A percentile compares a stretch with the other conserved stretches of the same genome.
phyloP scores from a whole-genome alignment of 352 stramenopile genomes.

The Peronospora destructor region DNA sequence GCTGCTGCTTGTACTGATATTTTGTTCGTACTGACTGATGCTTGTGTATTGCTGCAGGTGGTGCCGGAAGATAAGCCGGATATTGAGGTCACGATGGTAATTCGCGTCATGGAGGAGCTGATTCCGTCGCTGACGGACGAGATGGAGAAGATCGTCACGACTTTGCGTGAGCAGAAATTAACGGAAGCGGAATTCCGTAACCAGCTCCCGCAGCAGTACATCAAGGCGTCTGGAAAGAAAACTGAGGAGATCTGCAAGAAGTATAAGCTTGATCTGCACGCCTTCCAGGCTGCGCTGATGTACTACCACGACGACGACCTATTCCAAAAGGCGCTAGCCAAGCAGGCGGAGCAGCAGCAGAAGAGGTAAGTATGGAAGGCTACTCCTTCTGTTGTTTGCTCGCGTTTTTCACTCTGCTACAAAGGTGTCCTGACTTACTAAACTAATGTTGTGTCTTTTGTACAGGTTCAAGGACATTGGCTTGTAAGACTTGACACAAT shows the following conservation, averaged over 20 bases:
- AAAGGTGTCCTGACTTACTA: conserved; percentile 13
- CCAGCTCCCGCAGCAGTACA: conserved; percentile 57
- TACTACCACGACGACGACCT: conserved; percentile 69
- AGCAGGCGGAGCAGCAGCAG: conserved; percentile 58
- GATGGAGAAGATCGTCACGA: conserved; percentile 56
- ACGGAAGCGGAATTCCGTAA: conserved; percentile 37
- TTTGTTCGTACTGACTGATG: conserved; percentile 1
- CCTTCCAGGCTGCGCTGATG: conserved; percentile 68
- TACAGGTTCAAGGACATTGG: conserved; percentile 46
- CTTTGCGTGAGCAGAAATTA: conserved; percentile 33
- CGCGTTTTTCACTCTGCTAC: conserved; percentile 17
- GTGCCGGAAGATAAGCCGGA: conserved; percentile 53
- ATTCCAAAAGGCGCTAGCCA: conserved; percentile 59
- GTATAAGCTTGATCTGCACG: conserved; percentile 48
- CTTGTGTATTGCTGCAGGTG: conserved; percentile 23
- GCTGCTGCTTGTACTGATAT: not conserved
- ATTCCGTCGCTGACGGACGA: conserved; percentile 63
- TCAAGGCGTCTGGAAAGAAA: conserved; percentile 52
- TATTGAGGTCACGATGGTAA: conserved; percentile 49
- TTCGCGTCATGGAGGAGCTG: conserved; percentile 64
- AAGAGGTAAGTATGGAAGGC: conserved; percentile 35
- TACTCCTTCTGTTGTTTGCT: conserved; percentile 18
- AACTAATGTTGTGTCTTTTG: conserved; percentile 11
- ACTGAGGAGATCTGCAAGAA: conserved; percentile 49
- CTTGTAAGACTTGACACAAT: conserved; percentile 24